Conservation (phyloP, 192 early-diverging fungal species). For the Chytriomyces sp. region DNA sequence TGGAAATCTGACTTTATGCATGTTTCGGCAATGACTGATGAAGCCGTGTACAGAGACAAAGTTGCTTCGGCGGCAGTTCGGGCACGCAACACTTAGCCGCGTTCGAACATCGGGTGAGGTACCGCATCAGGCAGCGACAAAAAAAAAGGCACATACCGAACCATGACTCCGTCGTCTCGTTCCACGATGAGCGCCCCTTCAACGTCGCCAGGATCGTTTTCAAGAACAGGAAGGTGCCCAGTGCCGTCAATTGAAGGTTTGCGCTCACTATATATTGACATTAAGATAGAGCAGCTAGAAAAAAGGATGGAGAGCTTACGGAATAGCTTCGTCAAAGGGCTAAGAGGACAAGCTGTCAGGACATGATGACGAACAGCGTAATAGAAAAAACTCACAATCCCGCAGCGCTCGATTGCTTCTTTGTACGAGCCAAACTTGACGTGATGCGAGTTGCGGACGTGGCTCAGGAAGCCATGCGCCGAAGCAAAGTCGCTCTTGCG, state of each 20-base stretch:
- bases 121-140: not conserved
- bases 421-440: not conserved
- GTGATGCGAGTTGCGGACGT: not conserved
- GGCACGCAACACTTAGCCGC: slow-evolving; percentile 66
- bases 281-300: no score
- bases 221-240: no score
- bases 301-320: no score
- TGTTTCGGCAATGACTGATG: slow-evolving; percentile 78
- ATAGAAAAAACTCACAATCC: not conserved
- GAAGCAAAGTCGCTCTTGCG: not conserved
- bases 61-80: slow-evolving; percentile 71
- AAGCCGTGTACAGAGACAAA: slow-evolving; percentile 88
- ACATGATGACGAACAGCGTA: no score
- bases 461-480: not conserved
- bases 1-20: slow-evolving; percentile 74
- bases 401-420: not conserved
- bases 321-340: no score
- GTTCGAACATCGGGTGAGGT: not conserved
- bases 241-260: no score
- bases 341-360: no score
- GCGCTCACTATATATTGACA: no score
- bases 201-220: not conserved
- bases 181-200: slow-evolving; percentile 35
- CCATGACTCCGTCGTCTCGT: slow-evolving; percentile 47
- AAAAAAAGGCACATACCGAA: slow-evolving; percentile 24